These are phyloP conservation scores for Thielaviopsis euricoi DNA, from an alignment of 2,329 filamentous ascomycete species.

Conservation along the genomic window DNA sequence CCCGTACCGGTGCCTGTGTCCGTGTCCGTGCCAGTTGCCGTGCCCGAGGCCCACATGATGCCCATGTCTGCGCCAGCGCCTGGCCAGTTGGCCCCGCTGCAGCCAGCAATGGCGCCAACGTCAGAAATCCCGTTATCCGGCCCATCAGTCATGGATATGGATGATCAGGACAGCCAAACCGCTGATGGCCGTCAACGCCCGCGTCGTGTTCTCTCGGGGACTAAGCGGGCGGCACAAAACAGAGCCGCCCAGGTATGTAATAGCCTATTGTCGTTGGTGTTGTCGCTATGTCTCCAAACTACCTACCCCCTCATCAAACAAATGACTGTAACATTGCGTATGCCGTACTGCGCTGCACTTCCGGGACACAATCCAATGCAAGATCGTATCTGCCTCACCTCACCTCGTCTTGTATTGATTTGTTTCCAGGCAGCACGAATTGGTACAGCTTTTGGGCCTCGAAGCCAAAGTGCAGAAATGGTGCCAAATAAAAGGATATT, in stretches of 20 bases:
- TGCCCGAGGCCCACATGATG: slow-evolving; percentile 21
- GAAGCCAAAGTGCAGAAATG: no score
- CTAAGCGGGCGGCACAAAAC: slow-evolving; percentile 93
- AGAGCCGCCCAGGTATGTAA: slow-evolving; percentile 77
- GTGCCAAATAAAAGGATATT: no score
- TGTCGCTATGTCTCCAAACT: slow-evolving; percentile 6
- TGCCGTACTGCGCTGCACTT: no score
- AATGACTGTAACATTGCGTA: neutral
- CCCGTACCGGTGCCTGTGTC: slow-evolving; percentile 5
- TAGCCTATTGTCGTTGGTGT: neutral
- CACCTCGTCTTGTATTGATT: no score
- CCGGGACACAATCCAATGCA: no score
- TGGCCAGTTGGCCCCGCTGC: neutral
- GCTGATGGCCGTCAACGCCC: slow-evolving; percentile 49
- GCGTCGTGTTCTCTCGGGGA: slow-evolving; percentile 84
- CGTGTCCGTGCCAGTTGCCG: slow-evolving; percentile 3
- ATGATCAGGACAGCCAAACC: slow-evolving; percentile 19
- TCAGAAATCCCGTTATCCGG: no score
- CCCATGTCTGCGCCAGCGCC: slow-evolving; percentile 14
- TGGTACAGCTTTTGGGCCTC: no score
- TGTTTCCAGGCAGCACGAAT: no score
- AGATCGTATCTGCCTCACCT: no score
- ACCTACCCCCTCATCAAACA: neutral
- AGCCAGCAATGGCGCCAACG: neutral
- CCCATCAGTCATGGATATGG: slow-evolving; percentile 14